Evolutionary conservation across 2,329 filamentous ascomycete species (phyloP), one percentile per base, ranked within the genome.

Genomic region (Fusarium albosuccineum): DNA sequence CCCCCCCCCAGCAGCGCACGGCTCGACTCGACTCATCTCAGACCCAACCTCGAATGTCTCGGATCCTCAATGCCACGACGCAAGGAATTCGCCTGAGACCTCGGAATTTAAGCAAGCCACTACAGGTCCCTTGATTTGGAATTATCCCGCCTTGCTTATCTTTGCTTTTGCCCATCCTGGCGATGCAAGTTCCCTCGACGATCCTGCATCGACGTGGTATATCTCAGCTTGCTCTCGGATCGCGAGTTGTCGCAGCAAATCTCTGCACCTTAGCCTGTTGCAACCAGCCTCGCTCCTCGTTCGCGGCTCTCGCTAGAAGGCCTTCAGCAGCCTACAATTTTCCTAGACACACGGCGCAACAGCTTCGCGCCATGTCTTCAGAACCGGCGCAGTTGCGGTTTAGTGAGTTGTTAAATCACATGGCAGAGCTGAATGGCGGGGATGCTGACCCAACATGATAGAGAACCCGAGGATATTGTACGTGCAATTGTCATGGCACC

Each of bases 401-500:
- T 59, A 73, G 78, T 80, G 70, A 71, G 78, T 71, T n/a, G 16
- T 58, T 7, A 39, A 27, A 33, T 22, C 17, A 22, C 17, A 22
- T 22, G 6, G 41, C 17, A 11, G 9, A 14, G 3, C 14, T 27
- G 9, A n/a, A 5, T 8, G 37, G 26, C 33, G 9, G 42, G 37
- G 34, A 17, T 17, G 49, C 69, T 72, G 14, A 72, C 56, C n/a
- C 22, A 29, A 8, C 13, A 16, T 45, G 7, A 16, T 46, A 86
- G 84, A 82, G 62, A 82, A 82, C 67, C 82, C 84, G 14, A 82
- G 78, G 39, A 75, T 87, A 73, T 85, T 87, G 83, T 86, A 70
- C 75, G 82, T 33, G 39, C 37, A 4, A 34, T 13, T 3, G 3
- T 13, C 27, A 13, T 17, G 16, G 16, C 26, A 39, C 17, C 14